Base-by-base conservation (phyloP, 2,329 filamentous ascomycete species). In the Cadophora sp. region DNA sequence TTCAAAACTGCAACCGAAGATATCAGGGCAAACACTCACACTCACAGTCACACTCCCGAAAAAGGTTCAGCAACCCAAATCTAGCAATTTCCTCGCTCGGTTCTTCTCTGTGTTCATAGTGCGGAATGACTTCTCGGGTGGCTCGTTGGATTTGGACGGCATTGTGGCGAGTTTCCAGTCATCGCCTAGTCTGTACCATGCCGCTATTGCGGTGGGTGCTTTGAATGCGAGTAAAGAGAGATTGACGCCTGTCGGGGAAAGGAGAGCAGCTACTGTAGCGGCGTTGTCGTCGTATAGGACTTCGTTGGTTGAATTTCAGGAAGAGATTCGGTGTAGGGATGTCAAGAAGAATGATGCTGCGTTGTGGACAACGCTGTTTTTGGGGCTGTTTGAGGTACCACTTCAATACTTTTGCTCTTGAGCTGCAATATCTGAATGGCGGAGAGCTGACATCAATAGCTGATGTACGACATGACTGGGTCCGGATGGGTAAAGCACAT, bases 401-500 rank as follows among this genome's bases (percentile, higher is more conserved):
- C 7, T n/a, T n/a, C n/a, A n/a, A n/a, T n/a, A n/a, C n/a, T 6
- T 22, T 20, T 20, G 3, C n/a, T 48, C 45, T 18, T 1, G 20
- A 39, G 2, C 11, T 1, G n/a, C 24, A 39, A 11, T 39, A 1
- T n/a, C n/a, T 48, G n/a, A 8, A 20, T 1, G n/a, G 4, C 2
- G 2, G n/a, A 8, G n/a, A 48, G 13, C 59, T 48, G 24, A 56
- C n/a, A 43, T 48, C 0, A 9, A 0, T 20, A 73, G 69, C 66
- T 74, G 0, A 73, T 74, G 69, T 70, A 63, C 14, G 73, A 74
- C 47, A 33, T 63, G 2, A 67, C 72, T 16, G 73, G 72, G 0
- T 62, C 71, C 4, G 70, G 72, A 1, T 74, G 70, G 69, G 51
- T 73, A 13, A 70, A 71, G 59, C 73, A 74, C 48, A 69, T 74